Base-by-base conservation (phyloP, 2,329 filamentous ascomycete species). In the Sarocladium brachiariae region DNA sequence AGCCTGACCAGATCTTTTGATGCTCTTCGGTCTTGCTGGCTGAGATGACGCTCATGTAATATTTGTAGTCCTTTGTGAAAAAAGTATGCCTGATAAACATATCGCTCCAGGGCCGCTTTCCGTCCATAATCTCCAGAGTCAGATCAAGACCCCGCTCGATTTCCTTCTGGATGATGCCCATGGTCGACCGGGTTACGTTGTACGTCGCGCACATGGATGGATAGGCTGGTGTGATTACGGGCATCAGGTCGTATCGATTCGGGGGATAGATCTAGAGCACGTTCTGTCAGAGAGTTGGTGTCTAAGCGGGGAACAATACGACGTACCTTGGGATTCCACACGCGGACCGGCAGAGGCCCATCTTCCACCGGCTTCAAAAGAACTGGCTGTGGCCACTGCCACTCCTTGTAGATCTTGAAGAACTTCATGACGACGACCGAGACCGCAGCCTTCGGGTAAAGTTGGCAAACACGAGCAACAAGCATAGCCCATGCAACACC, bases 401-500 rank as follows among this genome's bases (percentile, higher is more conserved):
- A 99, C 56, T 86, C 83, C 56, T 83, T 81, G 73, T 97, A 89
- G 57, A 99, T 86, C 58, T 86, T 78, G 69, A 97, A 99, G 75
- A 99, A 97, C 65, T 96, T 96, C 63, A 84, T 81, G 35, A 99
- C 85, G 51, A 99, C 85, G 21, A 90, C 87, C 1, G 91, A 89
- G 16, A 88, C 87, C 8, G 89, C 88, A 6, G 93, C 93, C 63
- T 89, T 90, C 13, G 93, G 93, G 61, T 97, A 99, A 14, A 99
- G 78, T 67, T 99, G 93, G 67, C 93, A 97, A 37, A 97, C 88
- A 56, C 93, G 81, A 49, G 93, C 93, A 24, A 97, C 91, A 62
- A 99, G 79, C 87, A 99, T 96, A 11, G 92, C 93, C 89, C 92
- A 99, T 4, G 93, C 93, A 35, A 99, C 91, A 69, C 93, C 93